Evolutionary conservation across 2,329 filamentous ascomycete genomes (phyloP).

Genomic region (Aspergillus pseudoglaucus): DNA sequence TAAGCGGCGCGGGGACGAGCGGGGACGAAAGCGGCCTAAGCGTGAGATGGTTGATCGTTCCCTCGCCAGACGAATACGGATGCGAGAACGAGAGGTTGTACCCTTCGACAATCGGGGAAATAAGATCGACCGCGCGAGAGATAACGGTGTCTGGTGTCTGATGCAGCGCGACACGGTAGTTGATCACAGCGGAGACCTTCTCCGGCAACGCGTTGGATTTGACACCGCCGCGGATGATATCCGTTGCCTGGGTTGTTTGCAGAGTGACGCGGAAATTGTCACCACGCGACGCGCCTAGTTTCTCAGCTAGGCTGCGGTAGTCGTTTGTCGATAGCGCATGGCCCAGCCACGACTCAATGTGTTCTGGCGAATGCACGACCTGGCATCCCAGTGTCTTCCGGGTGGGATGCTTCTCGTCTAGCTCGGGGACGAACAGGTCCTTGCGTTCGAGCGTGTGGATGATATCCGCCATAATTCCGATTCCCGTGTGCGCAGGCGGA

Average conservation of each 20-base stretch:
- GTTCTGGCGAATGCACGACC: constrained; percentile 47
- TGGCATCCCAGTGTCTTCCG: constrained; percentile 53
- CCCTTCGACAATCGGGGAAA: constrained; percentile 42
- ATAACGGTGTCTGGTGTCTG: constrained; percentile 44
- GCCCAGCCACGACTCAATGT: constrained; percentile 39
- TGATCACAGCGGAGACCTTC: constrained; percentile 47
- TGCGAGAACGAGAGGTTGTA: constrained; percentile 45
- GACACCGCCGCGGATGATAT: constrained; percentile 49
- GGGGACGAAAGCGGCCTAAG: constrained; percentile 24
- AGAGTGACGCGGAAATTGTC: constrained; percentile 46
- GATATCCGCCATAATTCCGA: constrained; percentile 62
- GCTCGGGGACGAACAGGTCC: constrained; percentile 48
- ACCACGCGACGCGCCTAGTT: constrained; percentile 33
- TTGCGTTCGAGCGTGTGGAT: constrained; percentile 56
- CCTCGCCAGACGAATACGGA: constrained; percentile 28
- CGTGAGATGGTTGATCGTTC: constrained; percentile 21
- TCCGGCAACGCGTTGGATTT: constrained; percentile 56
- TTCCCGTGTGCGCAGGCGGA: constrained; percentile 60
- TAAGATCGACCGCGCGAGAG: constrained; percentile 42
- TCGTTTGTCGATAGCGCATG: constrained; percentile 41
- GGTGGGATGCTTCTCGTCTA: constrained; percentile 49
- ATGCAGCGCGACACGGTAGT: constrained; percentile 53
- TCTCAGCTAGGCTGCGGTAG: constrained; percentile 36
- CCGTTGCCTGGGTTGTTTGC: constrained; percentile 53
- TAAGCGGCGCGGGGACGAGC: constrained; percentile 27